These are phyloP conservation scores for Exophiala spinifera DNA, from an alignment of 2,329 filamentous ascomycete genomes.

Conservation along the genomic window DNA sequence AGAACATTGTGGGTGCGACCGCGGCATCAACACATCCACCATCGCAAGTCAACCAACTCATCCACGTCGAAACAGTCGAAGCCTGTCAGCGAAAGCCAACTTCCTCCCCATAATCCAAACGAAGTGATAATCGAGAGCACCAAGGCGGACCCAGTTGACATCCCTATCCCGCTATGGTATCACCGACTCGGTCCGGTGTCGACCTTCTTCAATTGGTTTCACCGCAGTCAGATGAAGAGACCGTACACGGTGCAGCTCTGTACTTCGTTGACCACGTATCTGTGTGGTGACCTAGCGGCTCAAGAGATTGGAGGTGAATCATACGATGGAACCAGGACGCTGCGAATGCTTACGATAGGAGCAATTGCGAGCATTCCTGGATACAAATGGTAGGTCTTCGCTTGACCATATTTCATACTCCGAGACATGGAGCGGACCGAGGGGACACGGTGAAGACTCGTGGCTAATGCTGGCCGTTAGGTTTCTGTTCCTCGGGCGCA, in stretches of 20 bases:
- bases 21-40: slow-evolving; percentile 13
- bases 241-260: slow-evolving; percentile 78
- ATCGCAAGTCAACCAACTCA: slow-evolving; percentile 11
- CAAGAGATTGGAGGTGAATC: slow-evolving; percentile 38
- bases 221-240: slow-evolving; percentile 63
- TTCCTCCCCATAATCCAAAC: slow-evolving; percentile 15
- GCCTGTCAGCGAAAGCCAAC: not conserved
- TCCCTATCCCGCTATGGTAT: slow-evolving; percentile 29
- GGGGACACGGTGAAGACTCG: not conserved
- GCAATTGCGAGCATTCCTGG: slow-evolving; percentile 69
- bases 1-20: slow-evolving; percentile 15
- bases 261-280: slow-evolving; percentile 73
- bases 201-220: slow-evolving; percentile 30
- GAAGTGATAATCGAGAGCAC: slow-evolving; percentile 9
- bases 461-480: slow-evolving; percentile 39
- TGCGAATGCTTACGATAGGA: slow-evolving; percentile 71
- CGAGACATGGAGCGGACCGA: not conserved
- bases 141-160: slow-evolving; percentile 24
- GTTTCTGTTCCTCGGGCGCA: slow-evolving; percentile 74
- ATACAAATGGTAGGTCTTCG: slow-evolving; percentile 68
- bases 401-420: not conserved
- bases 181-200: slow-evolving; percentile 29
- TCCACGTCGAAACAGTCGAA: slow-evolving; percentile 9
- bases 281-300: slow-evolving; percentile 46
- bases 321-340: slow-evolving; percentile 68